Evolutionary conservation across 2,329 filamentous ascomycete species (phyloP).

Genomic region (Epichloe gansuensis): DNA sequence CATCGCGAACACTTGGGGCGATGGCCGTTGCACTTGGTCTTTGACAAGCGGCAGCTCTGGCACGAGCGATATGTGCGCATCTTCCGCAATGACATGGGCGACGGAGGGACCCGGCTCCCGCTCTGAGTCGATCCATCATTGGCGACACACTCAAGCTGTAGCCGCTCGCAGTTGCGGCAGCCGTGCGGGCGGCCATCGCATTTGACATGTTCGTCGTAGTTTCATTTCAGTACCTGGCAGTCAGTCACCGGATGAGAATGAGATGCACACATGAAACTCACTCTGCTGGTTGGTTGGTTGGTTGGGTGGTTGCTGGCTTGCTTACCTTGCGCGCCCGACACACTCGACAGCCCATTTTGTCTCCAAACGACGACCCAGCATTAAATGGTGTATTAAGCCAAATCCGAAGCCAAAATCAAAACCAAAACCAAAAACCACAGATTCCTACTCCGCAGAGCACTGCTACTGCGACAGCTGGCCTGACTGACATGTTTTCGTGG

Average conservation of each 20-base stretch:
- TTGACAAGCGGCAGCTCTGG: constrained; percentile 25
- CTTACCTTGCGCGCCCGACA: constrained; percentile 28
- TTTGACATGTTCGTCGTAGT: constrained; percentile 20
- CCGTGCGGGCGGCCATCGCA: constrained; percentile 29
- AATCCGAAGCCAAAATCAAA: too few species aligned
- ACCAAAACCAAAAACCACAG: neutral
- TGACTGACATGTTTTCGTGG: neutral
- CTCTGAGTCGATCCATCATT: constrained; percentile 19
- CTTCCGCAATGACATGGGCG: constrained; percentile 21
- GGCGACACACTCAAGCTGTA: constrained; percentile 27
- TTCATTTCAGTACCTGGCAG: too few species aligned
- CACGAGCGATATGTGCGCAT: constrained; percentile 29
- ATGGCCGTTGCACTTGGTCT: constrained; percentile 30
- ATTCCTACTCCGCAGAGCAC: too few species aligned
- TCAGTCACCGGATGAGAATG: too few species aligned
- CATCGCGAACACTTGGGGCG: constrained; percentile 26
- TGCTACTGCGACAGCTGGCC: too few species aligned
- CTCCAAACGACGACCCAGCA: neutral
- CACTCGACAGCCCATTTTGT: constrained; percentile 26
- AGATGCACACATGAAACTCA: neutral
- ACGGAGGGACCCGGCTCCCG: constrained; percentile 14
- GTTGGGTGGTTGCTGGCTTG: neutral
- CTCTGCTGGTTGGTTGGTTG: too few species aligned
- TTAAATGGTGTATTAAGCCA: too few species aligned
- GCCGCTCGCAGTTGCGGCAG: constrained; percentile 29